phyloP scores from a whole-genome alignment of 495 filamentous ascomycete genomes.

The Articulospora tetracladia region DNA sequence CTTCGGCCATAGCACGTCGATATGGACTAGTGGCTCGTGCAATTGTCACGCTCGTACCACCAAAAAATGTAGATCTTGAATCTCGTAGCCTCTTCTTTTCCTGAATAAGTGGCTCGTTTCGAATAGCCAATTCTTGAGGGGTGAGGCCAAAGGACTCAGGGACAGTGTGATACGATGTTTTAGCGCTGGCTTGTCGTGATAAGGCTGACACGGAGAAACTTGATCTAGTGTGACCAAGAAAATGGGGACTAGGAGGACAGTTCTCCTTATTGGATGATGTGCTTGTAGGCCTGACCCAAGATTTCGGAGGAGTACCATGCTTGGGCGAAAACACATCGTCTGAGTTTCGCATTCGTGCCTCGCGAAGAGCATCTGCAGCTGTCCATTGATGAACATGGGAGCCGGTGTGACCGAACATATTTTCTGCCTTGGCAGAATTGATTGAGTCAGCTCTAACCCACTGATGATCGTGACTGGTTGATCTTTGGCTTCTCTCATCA shows the following conservation, averaged over 20 bases:
- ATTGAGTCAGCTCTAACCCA: slow-evolving; percentile 19
- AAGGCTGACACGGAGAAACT: neutral
- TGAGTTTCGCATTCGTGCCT: slow-evolving; percentile 16
- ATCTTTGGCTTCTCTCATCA: neutral
- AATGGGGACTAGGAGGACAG: neutral
- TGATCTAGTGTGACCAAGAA: neutral
- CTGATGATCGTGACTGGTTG: slow-evolving; percentile 15
- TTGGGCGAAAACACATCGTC: slow-evolving; percentile 20
- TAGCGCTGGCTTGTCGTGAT: slow-evolving; percentile 16
- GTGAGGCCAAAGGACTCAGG: slow-evolving; percentile 17
- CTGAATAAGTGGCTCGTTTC: slow-evolving; percentile 19
- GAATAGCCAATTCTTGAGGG: slow-evolving; percentile 27
- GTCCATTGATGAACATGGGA: slow-evolving; percentile 22
- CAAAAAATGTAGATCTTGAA: slow-evolving; percentile 25
- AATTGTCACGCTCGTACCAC: slow-evolving; percentile 9
- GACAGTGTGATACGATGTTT: slow-evolving; percentile 19
- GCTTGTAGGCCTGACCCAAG: neutral
- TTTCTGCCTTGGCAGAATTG: slow-evolving; percentile 13
- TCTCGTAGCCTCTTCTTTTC: slow-evolving; percentile 26
- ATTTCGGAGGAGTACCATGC: neutral
- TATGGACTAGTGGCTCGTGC: slow-evolving; percentile 49
- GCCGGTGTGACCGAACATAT: slow-evolving; percentile 20
- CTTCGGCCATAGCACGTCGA: slow-evolving; percentile 43
- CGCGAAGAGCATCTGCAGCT: slow-evolving; percentile 20
- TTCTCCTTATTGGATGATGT: slow-evolving; percentile 5